A percentile compares a stretch with the other conserved stretches of the same genome.
These are phyloP conservation scores for Elaeis oleifera DNA, from an alignment of 202 grass and related monocot genomes.

Conservation along the genomic window DNA sequence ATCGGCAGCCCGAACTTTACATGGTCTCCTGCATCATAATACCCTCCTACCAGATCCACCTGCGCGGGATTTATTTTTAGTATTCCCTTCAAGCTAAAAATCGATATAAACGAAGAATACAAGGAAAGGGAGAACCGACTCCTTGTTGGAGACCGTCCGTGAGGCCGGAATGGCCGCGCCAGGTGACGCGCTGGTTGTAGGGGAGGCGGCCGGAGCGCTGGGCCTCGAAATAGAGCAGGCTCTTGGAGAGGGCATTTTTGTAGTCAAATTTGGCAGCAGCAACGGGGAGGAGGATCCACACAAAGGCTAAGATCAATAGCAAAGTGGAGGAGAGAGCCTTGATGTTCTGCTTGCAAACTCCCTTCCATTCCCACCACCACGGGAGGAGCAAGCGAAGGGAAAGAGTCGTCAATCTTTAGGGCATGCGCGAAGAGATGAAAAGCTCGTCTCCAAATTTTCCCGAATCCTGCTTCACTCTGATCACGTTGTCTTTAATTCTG, in stretches of 20 bases:
- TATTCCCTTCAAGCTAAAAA: background rate
- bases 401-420: no score
- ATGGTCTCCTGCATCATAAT: slow-evolving; percentile 91
- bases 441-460: no score
- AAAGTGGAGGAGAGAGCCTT: no score
- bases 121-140: background rate
- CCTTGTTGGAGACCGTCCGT: slow-evolving; percentile 88
- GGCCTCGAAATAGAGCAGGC: slow-evolving; percentile 87
- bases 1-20: slow-evolving; percentile 96
- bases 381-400: no score
- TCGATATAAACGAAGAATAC: background rate
- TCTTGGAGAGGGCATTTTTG: slow-evolving; percentile 52
- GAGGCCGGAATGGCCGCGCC: slow-evolving; percentile 79
- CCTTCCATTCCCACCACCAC: no score
- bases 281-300: background rate
- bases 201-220: slow-evolving; percentile 76
- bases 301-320: no score
- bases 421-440: no score
- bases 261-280: slow-evolving; percentile 31
- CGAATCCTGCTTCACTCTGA: no score
- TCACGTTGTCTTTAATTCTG: no score
- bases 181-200: slow-evolving; percentile 56
- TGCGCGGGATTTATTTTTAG: slow-evolving; percentile 5
- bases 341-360: no score
- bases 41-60: slow-evolving; percentile 80